These are phyloP conservation scores for Phytophthora citrophthora DNA, from an alignment of 352 stramenopile genomes.

Conservation along the genomic window DNA sequence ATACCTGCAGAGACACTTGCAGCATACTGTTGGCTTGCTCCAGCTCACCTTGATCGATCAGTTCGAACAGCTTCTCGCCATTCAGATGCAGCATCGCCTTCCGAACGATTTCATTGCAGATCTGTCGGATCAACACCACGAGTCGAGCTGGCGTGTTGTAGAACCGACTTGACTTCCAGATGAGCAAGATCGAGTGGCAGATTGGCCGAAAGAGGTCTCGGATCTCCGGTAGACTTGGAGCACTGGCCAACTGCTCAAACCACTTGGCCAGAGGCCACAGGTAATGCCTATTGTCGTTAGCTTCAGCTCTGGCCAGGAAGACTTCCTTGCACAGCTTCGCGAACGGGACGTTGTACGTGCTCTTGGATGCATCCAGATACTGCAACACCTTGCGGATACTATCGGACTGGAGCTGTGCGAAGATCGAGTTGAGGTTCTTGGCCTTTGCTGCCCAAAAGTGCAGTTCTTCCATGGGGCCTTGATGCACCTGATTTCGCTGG, in stretches of 20 bases:
- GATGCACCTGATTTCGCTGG: slow-evolving; percentile 55
- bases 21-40: slow-evolving; percentile 80
- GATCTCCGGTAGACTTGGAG: slow-evolving; percentile 57
- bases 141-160: slow-evolving; percentile 92
- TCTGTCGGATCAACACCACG: slow-evolving; percentile 88
- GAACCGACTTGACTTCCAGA: slow-evolving; percentile 92
- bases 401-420: slow-evolving; percentile 89
- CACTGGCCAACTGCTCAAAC: slow-evolving; percentile 53
- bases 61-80: slow-evolving; percentile 78
- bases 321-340: slow-evolving; percentile 93
- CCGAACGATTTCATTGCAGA: slow-evolving; percentile 90
- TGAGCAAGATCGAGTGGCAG: slow-evolving; percentile 87
- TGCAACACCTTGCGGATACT: slow-evolving; percentile 88
- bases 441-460: slow-evolving; percentile 89
- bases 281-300: slow-evolving; percentile 90
- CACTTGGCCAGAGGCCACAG: slow-evolving; percentile 75
- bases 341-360: slow-evolving; percentile 93
- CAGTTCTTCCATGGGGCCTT: slow-evolving; percentile 89
- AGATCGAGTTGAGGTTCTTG: slow-evolving; percentile 91
- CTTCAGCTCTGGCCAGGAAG: slow-evolving; percentile 86
- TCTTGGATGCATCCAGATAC: slow-evolving; percentile 88
- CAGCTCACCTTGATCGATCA: slow-evolving; percentile 80
- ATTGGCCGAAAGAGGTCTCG: slow-evolving; percentile 84
- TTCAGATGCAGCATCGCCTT: slow-evolving; percentile 78
- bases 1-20: slow-evolving; percentile 76